Evolutionary conservation across 257 asterid species (phyloP), one percentile per base, ranked within the genome.

Genomic region (Prunella vulgaris): DNA sequence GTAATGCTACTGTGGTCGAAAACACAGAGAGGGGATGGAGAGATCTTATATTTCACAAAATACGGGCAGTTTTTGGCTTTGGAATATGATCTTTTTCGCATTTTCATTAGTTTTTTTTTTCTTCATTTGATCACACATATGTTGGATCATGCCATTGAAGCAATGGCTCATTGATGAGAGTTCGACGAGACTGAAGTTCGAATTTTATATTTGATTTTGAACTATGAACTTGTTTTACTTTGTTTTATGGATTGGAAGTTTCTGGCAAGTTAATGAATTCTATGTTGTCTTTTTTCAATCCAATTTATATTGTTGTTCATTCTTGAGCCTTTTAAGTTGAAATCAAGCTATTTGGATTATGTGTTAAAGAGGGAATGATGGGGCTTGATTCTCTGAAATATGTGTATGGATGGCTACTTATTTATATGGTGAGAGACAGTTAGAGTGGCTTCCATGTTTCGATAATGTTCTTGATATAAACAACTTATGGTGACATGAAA

Each of bases 1-100:
- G 99, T 3, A 91, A 94, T 76, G 81, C 97, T 53, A 91, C 99
- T 10, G 97, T 94, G 70, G 93, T 94, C 42, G 99, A 94, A 73
- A 94, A 94, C 40, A 89, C 97, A 0, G 97, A 94, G 88, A 84
- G 90, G 69, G 97, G 99, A 80, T 94, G 97, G 97, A 56, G 99
- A 46, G 97, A 94, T 82, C 95, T 87, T 25, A 91, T 94, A 61
- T 94, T 94, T 80, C 86, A 91, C 85, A 91, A 74, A 84, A 91
- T 94, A 15, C 80, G 88, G 1, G 81, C 86, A 12, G 88, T 83
- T 51, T 84, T 85, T 54, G 90, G 90, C n/a, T 85, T 85, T 42
- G 80, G 90, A 56, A 69, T 83, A n/a, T 85, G 77, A 78, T 24
- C 1, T 57, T 21, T 69, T 33, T 38, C 32, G 8, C 9, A 4